phyloP scores from a whole-genome alignment of 2,329 filamentous ascomycete genomes.

The Botrytis elliptica region DNA sequence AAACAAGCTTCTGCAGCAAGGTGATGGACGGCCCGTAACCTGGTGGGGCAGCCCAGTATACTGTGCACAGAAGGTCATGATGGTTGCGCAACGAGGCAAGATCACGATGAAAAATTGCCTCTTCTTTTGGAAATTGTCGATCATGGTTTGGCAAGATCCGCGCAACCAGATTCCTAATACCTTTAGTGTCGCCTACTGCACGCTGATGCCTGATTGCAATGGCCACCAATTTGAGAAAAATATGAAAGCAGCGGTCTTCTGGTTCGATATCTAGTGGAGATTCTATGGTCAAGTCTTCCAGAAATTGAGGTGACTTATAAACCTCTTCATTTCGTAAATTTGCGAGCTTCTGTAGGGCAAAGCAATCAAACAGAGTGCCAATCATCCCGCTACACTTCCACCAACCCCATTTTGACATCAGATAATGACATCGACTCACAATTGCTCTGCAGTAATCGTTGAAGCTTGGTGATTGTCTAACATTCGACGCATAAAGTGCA shows the following conservation, averaged over 20 bases:
- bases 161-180: constrained; percentile 60
- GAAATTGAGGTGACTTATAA: constrained; percentile 58
- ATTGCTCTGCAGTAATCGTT: constrained; percentile 63
- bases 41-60: constrained; percentile 62
- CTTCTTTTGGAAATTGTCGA: constrained; percentile 62
- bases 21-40: constrained; percentile 53
- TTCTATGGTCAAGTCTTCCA: constrained; percentile 51
- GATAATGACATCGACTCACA: constrained; percentile 59
- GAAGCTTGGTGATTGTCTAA: constrained; percentile 58
- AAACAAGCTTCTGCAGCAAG: constrained; percentile 59
- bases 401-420: constrained; percentile 67
- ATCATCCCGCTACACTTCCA: constrained; percentile 53
- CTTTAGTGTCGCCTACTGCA: constrained; percentile 50
- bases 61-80: constrained; percentile 64
- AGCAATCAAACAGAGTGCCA: constrained; percentile 66
- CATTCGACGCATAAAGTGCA: constrained; percentile 55
- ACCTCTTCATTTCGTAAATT: constrained; percentile 65
- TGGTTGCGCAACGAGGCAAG: constrained; percentile 66
- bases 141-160: constrained; percentile 65
- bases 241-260: constrained; percentile 64
- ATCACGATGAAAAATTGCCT: constrained; percentile 58
- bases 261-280: constrained; percentile 50
- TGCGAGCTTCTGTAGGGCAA: constrained; percentile 59
- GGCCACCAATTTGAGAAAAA: constrained; percentile 64
- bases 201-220: constrained; percentile 54